A percentile compares a stretch with the other conserved stretches of the same genome.
These are phyloP conservation scores for Lepiota subincarnata DNA, from an alignment of 768 basidiomycete species.

Conservation along the genomic window DNA sequence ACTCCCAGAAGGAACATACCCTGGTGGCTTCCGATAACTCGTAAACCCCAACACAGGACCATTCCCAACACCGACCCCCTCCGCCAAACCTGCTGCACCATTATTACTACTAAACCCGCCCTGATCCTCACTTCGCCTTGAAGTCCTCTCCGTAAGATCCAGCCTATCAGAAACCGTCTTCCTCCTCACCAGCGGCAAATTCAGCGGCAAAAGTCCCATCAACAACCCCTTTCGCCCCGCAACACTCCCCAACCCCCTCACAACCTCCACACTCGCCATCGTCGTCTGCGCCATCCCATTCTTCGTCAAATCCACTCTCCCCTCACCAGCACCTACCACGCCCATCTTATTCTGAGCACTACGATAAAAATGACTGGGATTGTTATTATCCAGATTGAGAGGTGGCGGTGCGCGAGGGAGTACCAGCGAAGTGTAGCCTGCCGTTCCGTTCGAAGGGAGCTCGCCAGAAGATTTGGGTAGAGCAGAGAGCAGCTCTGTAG, in stretches of 20 bases:
- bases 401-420: conserved; percentile 14
- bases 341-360: conserved; percentile 12
- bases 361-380: not conserved
- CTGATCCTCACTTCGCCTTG: conserved; percentile 16
- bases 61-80: conserved; percentile 16
- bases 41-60: conserved; percentile 56
- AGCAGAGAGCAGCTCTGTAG: conserved; percentile 1
- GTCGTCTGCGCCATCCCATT: conserved; percentile 81
- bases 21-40: conserved; percentile 67
- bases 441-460: conserved; percentile 15
- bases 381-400: not conserved
- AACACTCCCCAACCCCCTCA: conserved; percentile 45
- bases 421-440: conserved; percentile 13
- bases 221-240: conserved; percentile 13
- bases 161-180: conserved; percentile 13
- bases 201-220: conserved; percentile 13
- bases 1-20: conserved; percentile 60
- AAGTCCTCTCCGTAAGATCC: not conserved
- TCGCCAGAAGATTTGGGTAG: conserved; percentile 14
- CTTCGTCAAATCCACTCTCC: conserved; percentile 67
- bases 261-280: conserved; percentile 84
- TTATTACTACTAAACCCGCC: not conserved
- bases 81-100: conserved; percentile 14
- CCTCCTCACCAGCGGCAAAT: conserved; percentile 14
- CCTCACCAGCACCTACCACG: conserved; percentile 25